phyloP scores from a whole-genome alignment of 164 flowering plant species.

The Malania oleifera region DNA sequence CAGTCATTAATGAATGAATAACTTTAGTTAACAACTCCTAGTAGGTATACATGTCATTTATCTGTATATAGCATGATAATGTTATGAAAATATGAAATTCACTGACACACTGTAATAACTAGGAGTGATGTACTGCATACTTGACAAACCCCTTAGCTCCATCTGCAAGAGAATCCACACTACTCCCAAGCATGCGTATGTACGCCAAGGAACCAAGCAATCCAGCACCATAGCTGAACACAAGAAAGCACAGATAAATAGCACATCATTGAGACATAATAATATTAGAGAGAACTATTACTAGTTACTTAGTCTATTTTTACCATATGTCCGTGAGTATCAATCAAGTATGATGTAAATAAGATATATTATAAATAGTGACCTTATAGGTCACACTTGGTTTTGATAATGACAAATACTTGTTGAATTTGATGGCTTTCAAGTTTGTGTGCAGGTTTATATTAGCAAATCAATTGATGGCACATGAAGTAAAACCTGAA shows the following conservation, averaged over 20 bases:
- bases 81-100: background rate
- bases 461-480: too few species aligned
- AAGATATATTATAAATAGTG: too few species aligned
- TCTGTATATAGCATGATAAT: too few species aligned
- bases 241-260: background rate
- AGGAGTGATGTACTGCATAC: slow-evolving; percentile 31
- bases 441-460: too few species aligned
- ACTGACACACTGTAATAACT: background rate
- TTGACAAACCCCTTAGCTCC: slow-evolving; percentile 74
- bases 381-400: too few species aligned
- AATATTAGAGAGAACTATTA: too few species aligned
- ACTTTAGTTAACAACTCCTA: background rate
- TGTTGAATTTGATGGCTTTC: too few species aligned
- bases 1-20: background rate
- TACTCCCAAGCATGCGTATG: slow-evolving; percentile 89
- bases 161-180: slow-evolving; percentile 74
- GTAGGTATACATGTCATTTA: background rate
- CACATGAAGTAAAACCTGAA: too few species aligned
- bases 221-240: slow-evolving; percentile 85
- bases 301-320: too few species aligned
- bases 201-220: slow-evolving; percentile 83
- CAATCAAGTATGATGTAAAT: too few species aligned
- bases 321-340: too few species aligned
- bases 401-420: too few species aligned
- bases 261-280: background rate